A percentile compares a stretch with the other conserved stretches of the same genome.
Conservation (phyloP, 2,329 filamentous ascomycete genomes). For the Ophiostoma sp. region DNA sequence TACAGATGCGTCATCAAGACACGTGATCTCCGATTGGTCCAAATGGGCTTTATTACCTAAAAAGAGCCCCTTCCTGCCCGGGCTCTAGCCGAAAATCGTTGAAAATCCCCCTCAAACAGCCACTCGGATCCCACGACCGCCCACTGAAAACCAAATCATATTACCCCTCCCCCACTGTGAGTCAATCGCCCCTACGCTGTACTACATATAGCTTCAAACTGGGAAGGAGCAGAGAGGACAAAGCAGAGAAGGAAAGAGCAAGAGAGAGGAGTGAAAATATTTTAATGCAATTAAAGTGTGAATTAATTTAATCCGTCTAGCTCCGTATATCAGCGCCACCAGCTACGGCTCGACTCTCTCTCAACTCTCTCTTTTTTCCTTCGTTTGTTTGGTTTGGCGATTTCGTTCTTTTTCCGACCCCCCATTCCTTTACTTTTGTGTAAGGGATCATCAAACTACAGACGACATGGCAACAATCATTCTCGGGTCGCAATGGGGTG, state of each 20-base stretch:
- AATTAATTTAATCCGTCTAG: conserved; percentile 8
- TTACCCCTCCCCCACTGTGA: conserved; percentile 4
- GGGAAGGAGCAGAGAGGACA: no score
- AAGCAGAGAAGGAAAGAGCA: background rate
- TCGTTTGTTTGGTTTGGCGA: conserved; percentile 19
- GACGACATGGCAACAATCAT: conserved; percentile 49
- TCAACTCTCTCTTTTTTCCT: conserved; percentile 10
- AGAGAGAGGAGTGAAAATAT: background rate
- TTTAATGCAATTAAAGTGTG: conserved; percentile 3
- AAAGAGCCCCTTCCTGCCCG: background rate
- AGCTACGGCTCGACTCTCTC: background rate
- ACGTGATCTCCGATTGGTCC: background rate
- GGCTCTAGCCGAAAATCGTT: background rate
- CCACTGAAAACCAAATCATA: background rate
- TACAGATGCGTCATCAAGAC: background rate
- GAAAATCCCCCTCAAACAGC: background rate
- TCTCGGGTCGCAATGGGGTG: conserved; percentile 57
- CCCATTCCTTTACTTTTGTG: conserved; percentile 9
- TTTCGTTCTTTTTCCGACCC: conserved; percentile 21
- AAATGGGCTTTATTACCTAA: background rate
- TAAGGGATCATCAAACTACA: background rate
- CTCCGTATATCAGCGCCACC: background rate
- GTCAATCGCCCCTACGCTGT: background rate
- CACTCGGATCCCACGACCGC: background rate
- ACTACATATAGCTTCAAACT: background rate